Percentiles rank a stretch among this genome's conserved stretches.
Evolutionary conservation across 2,329 filamentous ascomycete genomes (phyloP).

Genomic region (Escovopsis sp.): DNA sequence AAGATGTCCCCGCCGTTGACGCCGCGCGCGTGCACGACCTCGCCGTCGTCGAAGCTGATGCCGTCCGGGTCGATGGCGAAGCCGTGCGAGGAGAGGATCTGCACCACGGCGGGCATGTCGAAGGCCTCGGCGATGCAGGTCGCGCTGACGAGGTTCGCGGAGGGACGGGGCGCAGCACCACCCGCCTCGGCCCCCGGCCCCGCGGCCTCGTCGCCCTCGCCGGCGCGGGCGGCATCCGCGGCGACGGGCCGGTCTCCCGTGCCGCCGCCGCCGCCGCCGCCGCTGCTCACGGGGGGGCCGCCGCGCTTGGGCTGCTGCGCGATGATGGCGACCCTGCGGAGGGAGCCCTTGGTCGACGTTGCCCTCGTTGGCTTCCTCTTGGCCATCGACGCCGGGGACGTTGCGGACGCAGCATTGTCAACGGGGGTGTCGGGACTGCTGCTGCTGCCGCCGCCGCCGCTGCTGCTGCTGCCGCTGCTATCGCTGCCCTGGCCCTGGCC

Average conservation of each 20-base stretch:
- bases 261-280: background rate
- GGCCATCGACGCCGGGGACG: conserved; percentile 8
- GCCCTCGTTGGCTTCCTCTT: conserved; percentile 33
- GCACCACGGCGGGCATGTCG: conserved; percentile 44
- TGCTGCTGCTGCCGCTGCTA: no score
- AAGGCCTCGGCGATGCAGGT: conserved; percentile 49
- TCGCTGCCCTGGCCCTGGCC: conserved; percentile 2
- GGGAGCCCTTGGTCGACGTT: conserved; percentile 48
- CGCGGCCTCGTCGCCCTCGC: conserved; percentile 17
- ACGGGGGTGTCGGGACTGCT: no score
- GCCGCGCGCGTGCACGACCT: conserved; percentile 47
- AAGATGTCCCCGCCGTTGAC: conserved; percentile 71
- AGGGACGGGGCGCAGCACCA: no score
- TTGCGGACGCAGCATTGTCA: no score
- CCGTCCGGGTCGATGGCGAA: conserved; percentile 47
- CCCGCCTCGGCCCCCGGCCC: conserved; percentile 17
- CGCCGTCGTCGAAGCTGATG: conserved; percentile 43
- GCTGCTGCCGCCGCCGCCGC: no score
- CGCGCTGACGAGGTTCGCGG: conserved; percentile 35
- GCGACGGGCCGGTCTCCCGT: conserved; percentile 17
- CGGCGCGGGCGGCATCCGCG: background rate
- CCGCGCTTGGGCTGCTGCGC: conserved; percentile 46
- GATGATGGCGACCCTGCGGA: conserved; percentile 74
- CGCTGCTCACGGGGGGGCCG: conserved; percentile 11
- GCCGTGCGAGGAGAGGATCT: conserved; percentile 41